Evolutionary conservation across 2,329 filamentous ascomycete genomes (phyloP), one percentile per base, ranked within the genome.

Genomic region (Helminthosporium solani): DNA sequence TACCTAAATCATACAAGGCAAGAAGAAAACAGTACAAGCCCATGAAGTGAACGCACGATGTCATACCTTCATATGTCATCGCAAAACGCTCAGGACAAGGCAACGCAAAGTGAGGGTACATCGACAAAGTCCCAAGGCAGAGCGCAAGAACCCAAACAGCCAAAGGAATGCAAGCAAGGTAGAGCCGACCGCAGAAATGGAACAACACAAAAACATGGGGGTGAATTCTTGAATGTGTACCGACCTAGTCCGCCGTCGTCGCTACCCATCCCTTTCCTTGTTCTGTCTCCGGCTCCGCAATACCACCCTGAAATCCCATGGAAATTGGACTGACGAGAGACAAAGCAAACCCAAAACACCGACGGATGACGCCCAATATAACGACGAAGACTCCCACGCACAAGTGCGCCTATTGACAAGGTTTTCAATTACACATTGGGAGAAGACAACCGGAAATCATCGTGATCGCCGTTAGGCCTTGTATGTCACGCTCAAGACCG

Each of bases 1-100:
- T 66, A 66, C 54, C 54, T 65, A 66, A 40, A 55, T 60, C 58
- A 64, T 66, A 66, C 62, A 66, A 20, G 43, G 49, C 56, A 63
- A 57, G 50, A 57, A 57, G 54, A 53, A 47, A 42, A 57, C 21
- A 55, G 46, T 50, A 41, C 46, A 52, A 47, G 47, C 23, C 23
- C 5, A 21, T 21, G 15, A 38, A 38, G 21, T 25, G 7, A 2
- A 25, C 15, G 28, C 12, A 15, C 25, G 9, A 9, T 15, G 23
- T 8, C 30, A 16, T 44, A 49, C 48, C 52, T 46, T 37, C 46
- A 52, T 14, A 18, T 18, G 46, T 47, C 49, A 42, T 54, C 53
- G 49, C 50, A 38, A 52, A 52, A 51, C 52, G 31, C 45, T 20
- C n/a, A 12, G 34, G 40, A 37, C 14, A 25, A 25, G 23, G n/a